These are phyloP conservation scores for Phytopythium cucurbitacearum DNA, from an alignment of 352 stramenopile genomes.

Conservation along the genomic window DNA sequence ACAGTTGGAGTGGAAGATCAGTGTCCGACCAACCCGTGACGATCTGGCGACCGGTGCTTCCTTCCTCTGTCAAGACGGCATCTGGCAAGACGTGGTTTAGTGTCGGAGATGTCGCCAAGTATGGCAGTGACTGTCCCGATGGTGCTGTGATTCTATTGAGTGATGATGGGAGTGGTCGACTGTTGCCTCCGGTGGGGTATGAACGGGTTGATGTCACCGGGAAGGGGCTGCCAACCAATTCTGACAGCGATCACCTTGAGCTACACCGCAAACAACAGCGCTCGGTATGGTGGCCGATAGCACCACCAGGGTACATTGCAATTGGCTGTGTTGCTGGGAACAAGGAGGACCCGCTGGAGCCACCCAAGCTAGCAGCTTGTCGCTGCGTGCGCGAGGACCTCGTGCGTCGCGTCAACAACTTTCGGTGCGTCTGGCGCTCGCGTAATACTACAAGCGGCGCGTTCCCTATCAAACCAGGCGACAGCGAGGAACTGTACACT, in stretches of 20 bases:
- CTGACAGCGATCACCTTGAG: conserved; percentile 49
- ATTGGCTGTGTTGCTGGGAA: conserved; percentile 74
- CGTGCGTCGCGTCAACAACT: conserved; percentile 53
- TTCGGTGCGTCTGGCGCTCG: conserved; percentile 58
- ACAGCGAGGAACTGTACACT: conserved; percentile 10
- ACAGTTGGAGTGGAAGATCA: conserved; percentile 33
- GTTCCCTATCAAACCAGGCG: background rate
- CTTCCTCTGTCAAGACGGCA: conserved; percentile 28
- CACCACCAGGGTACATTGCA: conserved; percentile 68
- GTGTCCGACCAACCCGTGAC: conserved; percentile 53
- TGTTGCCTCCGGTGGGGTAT: conserved; percentile 66
- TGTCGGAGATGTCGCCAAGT: conserved; percentile 67
- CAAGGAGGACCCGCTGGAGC: conserved; percentile 77
- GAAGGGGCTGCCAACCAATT: conserved; percentile 77
- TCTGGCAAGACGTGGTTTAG: conserved; percentile 51
- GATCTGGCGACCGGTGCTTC: conserved; percentile 65
- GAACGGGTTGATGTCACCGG: conserved; percentile 80
- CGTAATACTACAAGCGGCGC: conserved; percentile 1
- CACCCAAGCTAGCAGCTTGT: conserved; percentile 38
- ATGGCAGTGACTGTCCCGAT: conserved; percentile 53
- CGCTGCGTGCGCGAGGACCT: conserved; percentile 80
- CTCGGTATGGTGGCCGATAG: conserved; percentile 81
- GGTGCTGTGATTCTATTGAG: conserved; percentile 52
- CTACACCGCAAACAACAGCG: conserved; percentile 83
- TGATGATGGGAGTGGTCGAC: conserved; percentile 41